These are phyloP conservation scores for Mimosa bimucronata DNA, from an alignment of 306 rosid genomes.

Conservation along the genomic window DNA sequence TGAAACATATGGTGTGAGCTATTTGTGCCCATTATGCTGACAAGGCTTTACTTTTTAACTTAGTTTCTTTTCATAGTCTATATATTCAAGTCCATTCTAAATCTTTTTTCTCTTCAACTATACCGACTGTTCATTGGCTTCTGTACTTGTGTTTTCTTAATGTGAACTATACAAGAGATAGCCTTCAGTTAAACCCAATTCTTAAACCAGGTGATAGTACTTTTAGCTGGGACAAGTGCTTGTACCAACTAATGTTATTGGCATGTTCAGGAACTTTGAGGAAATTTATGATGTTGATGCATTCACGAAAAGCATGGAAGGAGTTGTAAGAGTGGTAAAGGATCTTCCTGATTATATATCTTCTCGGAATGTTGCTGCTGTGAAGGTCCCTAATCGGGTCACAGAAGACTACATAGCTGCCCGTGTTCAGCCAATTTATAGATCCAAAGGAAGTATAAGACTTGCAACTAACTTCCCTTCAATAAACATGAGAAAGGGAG, in stretches of 20 bases:
- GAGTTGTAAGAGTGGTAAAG: conserved; percentile 72
- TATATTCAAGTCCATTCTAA: background rate
- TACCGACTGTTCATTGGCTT: background rate
- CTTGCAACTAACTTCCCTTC: conserved; percentile 85
- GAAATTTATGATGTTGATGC: conserved; percentile 73
- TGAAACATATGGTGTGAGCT: conserved; percentile 18
- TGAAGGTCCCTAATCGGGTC: conserved; percentile 81
- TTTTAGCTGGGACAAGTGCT: conserved; percentile 11
- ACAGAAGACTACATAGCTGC: conserved; percentile 70
- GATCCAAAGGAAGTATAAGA: conserved; percentile 60
- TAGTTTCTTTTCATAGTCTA: background rate
- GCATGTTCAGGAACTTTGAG: conserved; percentile 65
- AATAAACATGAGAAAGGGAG: conserved; percentile 70
- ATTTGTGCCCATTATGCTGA: background rate
- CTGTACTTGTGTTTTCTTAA: conserved; percentile 6
- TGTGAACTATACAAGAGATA: conserved; percentile 1
- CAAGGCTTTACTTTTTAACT: conserved; percentile 13
- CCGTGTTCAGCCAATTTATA: conserved; percentile 67
- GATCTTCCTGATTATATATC: conserved; percentile 63
- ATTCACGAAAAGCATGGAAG: conserved; percentile 68
- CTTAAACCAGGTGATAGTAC: background rate
- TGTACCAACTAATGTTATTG: conserved; percentile 15
- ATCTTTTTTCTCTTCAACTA: conserved; percentile 13
- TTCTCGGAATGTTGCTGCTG: conserved; percentile 61
- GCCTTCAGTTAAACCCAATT: background rate